Evolutionary conservation across 2,329 filamentous ascomycete species (phyloP).

Genomic region (Coleophoma crateriformis): DNA sequence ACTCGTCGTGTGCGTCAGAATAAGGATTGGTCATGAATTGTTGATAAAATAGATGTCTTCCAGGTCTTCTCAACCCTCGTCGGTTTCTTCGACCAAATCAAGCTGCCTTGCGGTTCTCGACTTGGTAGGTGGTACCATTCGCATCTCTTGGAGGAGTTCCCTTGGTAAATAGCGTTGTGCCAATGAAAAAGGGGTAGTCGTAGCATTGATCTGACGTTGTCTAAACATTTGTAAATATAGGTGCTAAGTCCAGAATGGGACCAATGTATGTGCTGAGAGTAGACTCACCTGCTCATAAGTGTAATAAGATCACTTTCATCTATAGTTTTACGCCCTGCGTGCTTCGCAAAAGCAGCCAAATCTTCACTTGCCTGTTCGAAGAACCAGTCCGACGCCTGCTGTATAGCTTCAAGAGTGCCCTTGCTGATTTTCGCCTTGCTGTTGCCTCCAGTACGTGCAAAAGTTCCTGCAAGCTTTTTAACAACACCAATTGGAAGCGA

Average conservation of each 20-base stretch:
- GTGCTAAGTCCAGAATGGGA: neutral
- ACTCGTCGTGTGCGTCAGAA: constrained; percentile 71
- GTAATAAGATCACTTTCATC: constrained; percentile 79
- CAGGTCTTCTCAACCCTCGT: constrained; percentile 27
- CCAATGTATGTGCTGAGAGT: neutral
- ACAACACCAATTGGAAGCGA: constrained; percentile 68
- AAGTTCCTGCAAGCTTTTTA: constrained; percentile 66
- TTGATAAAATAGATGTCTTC: constrained; percentile 13
- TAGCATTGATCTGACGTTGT: constrained; percentile 68
- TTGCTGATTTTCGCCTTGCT: constrained; percentile 65
- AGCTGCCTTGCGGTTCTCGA: constrained; percentile 32
- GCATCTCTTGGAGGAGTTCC: constrained; percentile 77
- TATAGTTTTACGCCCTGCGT: constrained; percentile 79
- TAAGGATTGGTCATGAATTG: constrained; percentile 57
- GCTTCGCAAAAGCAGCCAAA: constrained; percentile 70
- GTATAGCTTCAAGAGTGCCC: constrained; percentile 68
- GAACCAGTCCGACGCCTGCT: constrained; percentile 83
- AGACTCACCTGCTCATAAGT: constrained; percentile 73
- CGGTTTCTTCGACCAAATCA: constrained; percentile 33
- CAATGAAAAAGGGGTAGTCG: constrained; percentile 76
- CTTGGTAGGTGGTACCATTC: constrained; percentile 57
- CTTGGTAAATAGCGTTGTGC: constrained; percentile 77
- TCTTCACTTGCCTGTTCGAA: constrained; percentile 85
- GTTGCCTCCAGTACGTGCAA: constrained; percentile 60
- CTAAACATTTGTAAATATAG: constrained; percentile 42